Evolutionary conservation across 768 basidiomycete genomes (phyloP).

Genomic region (Boletus tomentosulus): DNA sequence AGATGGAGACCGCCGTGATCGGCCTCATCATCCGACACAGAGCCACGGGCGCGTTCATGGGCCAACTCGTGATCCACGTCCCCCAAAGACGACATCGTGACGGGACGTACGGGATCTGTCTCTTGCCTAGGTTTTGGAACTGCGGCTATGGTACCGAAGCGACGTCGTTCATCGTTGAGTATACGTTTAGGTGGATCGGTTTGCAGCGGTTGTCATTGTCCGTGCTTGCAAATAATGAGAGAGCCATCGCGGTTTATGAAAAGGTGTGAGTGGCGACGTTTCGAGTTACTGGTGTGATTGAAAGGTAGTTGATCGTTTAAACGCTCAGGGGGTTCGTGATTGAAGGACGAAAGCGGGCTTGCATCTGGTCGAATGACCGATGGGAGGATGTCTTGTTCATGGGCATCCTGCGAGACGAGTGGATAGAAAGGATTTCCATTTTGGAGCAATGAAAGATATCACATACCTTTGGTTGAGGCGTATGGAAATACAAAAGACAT

Average conservation of each 20-base stretch:
- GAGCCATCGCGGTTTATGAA: slow-evolving; percentile 38
- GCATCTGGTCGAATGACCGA: slow-evolving; percentile 32
- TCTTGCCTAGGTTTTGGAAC: slow-evolving; percentile 32
- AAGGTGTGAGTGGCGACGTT: slow-evolving; percentile 34
- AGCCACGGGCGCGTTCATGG: slow-evolving; percentile 30
- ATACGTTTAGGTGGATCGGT: slow-evolving; percentile 37
- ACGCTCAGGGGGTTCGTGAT: slow-evolving; percentile 36
- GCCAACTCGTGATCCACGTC: slow-evolving; percentile 28
- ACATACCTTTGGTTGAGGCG: background rate
- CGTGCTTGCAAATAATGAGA: slow-evolving; percentile 36
- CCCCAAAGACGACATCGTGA: slow-evolving; percentile 27
- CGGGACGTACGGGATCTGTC: slow-evolving; percentile 31
- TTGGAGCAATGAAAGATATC: slow-evolving; percentile 14
- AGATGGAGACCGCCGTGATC: slow-evolving; percentile 27
- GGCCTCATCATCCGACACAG: slow-evolving; percentile 26
- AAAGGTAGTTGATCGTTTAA: background rate
- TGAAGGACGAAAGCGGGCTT: slow-evolving; percentile 36
- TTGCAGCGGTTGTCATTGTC: slow-evolving; percentile 40
- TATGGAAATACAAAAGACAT: too few species aligned
- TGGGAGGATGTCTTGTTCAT: slow-evolving; percentile 39
- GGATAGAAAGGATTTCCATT: slow-evolving; percentile 25
- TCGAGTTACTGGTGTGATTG: background rate
- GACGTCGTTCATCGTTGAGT: slow-evolving; percentile 37
- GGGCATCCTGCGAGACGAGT: slow-evolving; percentile 40
- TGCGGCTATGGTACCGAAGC: slow-evolving; percentile 41